Base-by-base conservation (phyloP, 352 stramenopile species). In the Pythium rhizo-oryzae region DNA sequence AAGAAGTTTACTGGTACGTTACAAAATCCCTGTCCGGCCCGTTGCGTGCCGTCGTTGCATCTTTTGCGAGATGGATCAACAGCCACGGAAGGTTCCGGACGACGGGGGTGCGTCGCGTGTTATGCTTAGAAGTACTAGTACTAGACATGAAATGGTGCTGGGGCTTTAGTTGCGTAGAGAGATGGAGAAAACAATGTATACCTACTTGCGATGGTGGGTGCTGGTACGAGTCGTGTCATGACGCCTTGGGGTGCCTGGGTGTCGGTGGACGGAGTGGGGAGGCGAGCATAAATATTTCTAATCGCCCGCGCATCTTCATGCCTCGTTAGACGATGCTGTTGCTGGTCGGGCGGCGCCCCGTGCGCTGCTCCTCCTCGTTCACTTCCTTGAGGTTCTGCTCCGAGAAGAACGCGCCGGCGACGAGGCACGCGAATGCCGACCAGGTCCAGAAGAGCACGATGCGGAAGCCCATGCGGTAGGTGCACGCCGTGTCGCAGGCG, bases 391-490 rank as follows among this genome's bases (percentile, higher is more conserved):
- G 74, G 46, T 72, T 83, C 24, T 72, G 66, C 46, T 78, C 66
- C 3, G 79, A 87, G 51, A 74, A 79, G 39, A 76, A 65, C 24
- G 70, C 52, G 23, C 72, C 79, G 43, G 77, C 85, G 2, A 70
- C 67, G 41, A 94, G 79, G 54, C 86, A 93, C 47, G 84, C 85
- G 67, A 93, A 91, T 19, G 86, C 84, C 72, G 83, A 91, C 37
- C 89, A 57, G 53, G 72, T 89, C 81, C 83, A 93, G 49, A 88
- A 72, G 28, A 92, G 69, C 54, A 94, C 86, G 67, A 94, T 93
- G 50, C 86, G 86, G 72, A 92, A 94, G 54, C 86, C 86, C 44
- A 91, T 77, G 55, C 86, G 84, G 68, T 94, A 94, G 5, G 84
- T 94, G 67, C 84, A 94, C 16, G 84, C 86, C 58, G 76, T 77